These are phyloP conservation scores for Rhododendron kiyosumense DNA, from an alignment of 148 eudicot genomes.

Conservation along the genomic window DNA sequence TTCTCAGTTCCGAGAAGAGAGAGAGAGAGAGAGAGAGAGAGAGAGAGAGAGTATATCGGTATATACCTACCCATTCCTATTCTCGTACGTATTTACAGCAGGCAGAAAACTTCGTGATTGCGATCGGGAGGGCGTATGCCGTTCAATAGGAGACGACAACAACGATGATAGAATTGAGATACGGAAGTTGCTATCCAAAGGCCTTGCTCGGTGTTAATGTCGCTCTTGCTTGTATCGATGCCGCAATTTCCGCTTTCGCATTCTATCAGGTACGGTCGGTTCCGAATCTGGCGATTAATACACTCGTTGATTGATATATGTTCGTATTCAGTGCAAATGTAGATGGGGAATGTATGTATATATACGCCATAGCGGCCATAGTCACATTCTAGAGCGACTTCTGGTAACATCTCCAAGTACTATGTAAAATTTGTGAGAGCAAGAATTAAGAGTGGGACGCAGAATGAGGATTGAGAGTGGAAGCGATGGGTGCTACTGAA, in stretches of 20 bases:
- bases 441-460: background rate
- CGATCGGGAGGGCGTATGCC: background rate
- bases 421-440: background rate
- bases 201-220: slow-evolving; percentile 42
- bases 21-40: background rate
- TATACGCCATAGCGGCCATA: background rate
- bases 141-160: background rate
- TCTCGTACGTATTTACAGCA: background rate
- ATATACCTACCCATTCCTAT: background rate
- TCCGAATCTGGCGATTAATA: background rate
- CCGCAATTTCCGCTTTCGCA: slow-evolving; percentile 53
- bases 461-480: background rate
- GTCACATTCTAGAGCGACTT: background rate
- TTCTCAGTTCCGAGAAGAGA: background rate
- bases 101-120: background rate
- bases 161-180: slow-evolving; percentile 47
- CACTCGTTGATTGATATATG: background rate
- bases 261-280: slow-evolving; percentile 52
- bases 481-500: background rate
- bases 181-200: slow-evolving; percentile 42
- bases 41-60: background rate
- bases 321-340: background rate
- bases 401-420: background rate
- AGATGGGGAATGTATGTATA: background rate
- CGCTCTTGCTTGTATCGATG: slow-evolving; percentile 52